Percentiles rank a stretch among this genome's conserved stretches.
Evolutionary conservation across 2,329 filamentous ascomycete species (phyloP).

Genomic region (Neofusicoccum sp.): DNA sequence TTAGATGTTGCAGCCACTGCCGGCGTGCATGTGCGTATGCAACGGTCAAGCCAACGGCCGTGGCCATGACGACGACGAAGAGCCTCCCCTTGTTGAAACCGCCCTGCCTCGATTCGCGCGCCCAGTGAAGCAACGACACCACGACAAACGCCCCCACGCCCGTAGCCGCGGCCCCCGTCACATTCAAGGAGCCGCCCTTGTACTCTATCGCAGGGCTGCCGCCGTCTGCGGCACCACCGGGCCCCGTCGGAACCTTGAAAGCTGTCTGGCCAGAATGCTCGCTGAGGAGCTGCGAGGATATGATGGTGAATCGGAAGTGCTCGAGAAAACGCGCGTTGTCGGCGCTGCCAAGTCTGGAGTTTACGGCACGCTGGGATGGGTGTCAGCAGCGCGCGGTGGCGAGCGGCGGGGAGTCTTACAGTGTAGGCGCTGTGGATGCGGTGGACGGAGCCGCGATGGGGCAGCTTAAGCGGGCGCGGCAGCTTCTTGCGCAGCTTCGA

Average conservation of each 20-base stretch:
- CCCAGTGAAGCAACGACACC: slow-evolving; percentile 73
- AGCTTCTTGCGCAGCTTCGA: slow-evolving; percentile 52
- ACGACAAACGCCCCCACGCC: slow-evolving; percentile 63
- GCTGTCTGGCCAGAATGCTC: slow-evolving; percentile 57
- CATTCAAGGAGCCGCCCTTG: slow-evolving; percentile 54
- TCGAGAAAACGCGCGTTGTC: slow-evolving; percentile 88
- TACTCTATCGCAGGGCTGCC: slow-evolving; percentile 34
- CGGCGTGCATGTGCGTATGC: slow-evolving; percentile 74
- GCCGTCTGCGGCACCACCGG: slow-evolving; percentile 29
- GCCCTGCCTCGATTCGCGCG: slow-evolving; percentile 55
- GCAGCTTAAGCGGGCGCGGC: slow-evolving; percentile 49
- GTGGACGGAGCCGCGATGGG: slow-evolving; percentile 41
- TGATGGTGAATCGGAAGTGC: slow-evolving; percentile 89
- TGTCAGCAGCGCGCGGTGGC: slow-evolving; percentile 19
- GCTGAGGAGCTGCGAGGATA: slow-evolving; percentile 85
- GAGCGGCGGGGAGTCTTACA: slow-evolving; percentile 30
- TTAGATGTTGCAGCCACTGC: slow-evolving; percentile 79
- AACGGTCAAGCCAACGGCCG: slow-evolving; percentile 57
- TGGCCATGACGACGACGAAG: slow-evolving; percentile 50
- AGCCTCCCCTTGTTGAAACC: slow-evolving; percentile 60
- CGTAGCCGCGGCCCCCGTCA: slow-evolving; percentile 68
- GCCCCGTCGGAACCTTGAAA: slow-evolving; percentile 36
- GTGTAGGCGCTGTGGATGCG: slow-evolving; percentile 43
- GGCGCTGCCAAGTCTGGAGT: slow-evolving; percentile 70
- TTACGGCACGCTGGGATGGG: slow-evolving; percentile 63